phyloP scores from a whole-genome alignment of 2,329 filamentous ascomycete genomes.

The Arthrobotrys sphaeroides region DNA sequence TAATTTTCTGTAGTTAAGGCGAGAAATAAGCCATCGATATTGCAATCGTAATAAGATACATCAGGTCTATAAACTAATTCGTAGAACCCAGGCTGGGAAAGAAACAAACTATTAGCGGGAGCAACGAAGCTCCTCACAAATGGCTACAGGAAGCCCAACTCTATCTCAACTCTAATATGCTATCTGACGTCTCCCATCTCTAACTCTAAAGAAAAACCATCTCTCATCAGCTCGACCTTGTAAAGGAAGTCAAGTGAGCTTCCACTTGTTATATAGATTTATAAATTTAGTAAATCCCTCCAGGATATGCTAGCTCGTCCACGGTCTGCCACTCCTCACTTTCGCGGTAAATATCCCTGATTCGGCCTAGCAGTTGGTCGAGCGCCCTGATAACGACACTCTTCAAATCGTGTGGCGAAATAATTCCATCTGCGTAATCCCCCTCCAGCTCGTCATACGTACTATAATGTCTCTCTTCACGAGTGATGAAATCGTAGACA shows the following conservation, averaged over 20 bases:
- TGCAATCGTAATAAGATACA: no score
- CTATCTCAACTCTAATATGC: no score
- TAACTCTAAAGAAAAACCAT: background rate
- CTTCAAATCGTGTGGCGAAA: slow-evolving; percentile 18
- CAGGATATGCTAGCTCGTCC: slow-evolving; percentile 17
- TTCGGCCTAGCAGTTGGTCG: slow-evolving; percentile 4
- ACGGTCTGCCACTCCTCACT: slow-evolving; percentile 21
- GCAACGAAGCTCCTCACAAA: no score
- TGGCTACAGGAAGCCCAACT: no score
- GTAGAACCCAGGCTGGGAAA: no score
- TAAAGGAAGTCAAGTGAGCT: no score
- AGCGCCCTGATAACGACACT: background rate
- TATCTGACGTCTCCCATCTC: no score
- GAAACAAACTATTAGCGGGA: no score
- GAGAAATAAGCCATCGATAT: no score
- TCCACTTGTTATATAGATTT: background rate
- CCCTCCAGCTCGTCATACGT: slow-evolving; percentile 11
- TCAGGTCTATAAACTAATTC: no score
- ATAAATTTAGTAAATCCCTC: background rate
- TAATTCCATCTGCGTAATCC: slow-evolving; percentile 6
- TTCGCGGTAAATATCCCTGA: background rate
- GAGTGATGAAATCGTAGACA: background rate
- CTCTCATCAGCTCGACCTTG: background rate
- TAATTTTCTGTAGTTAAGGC: no score
- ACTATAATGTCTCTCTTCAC: slow-evolving; percentile 2